Evolutionary conservation across 2,329 filamentous ascomycete species (phyloP).

Genomic region (Fusarium oxysporum): DNA sequence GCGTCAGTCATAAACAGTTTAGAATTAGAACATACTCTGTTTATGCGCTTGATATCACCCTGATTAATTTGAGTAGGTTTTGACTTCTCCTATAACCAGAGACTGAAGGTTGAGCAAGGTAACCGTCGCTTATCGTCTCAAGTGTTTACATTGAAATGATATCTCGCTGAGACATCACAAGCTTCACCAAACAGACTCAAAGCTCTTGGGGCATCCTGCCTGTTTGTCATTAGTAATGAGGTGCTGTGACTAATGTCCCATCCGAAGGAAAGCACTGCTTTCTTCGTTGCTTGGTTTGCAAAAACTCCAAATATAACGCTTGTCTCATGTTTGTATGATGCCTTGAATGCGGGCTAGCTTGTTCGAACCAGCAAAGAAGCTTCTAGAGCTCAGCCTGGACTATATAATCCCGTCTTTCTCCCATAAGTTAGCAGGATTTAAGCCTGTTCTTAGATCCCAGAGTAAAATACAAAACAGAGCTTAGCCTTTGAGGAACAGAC

Average conservation of each 20-base stretch:
- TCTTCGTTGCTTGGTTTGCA: neutral
- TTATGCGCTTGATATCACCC: neutral
- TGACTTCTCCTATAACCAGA: neutral
- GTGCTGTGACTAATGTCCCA: fast-evolving
- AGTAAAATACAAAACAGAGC: too few relatives aligned
- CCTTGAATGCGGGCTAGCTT: neutral
- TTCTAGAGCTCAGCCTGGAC: too few relatives aligned
- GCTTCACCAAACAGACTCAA: neutral
- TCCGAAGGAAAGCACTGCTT: fast-evolving
- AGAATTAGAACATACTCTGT: neutral
- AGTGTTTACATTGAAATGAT: fast-evolving
- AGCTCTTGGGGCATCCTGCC: fast-evolving
- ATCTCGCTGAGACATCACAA: fast-evolving
- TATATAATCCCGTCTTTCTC: too few relatives aligned
- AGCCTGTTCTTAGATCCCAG: neutral
- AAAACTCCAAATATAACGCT: neutral
- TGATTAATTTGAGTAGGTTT: neutral
- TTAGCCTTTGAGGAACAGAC: neutral
- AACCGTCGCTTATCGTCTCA: fast-evolving
- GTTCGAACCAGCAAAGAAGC: neutral
- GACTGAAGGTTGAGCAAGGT: fast-evolving
- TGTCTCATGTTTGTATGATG: neutral
- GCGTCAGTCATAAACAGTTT: too few relatives aligned
- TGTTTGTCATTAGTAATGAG: neutral
- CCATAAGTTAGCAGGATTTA: fast-evolving